These are phyloP conservation scores for Fusarium setosum DNA, from an alignment of 2,329 filamentous ascomycete species.

Conservation along the genomic window DNA sequence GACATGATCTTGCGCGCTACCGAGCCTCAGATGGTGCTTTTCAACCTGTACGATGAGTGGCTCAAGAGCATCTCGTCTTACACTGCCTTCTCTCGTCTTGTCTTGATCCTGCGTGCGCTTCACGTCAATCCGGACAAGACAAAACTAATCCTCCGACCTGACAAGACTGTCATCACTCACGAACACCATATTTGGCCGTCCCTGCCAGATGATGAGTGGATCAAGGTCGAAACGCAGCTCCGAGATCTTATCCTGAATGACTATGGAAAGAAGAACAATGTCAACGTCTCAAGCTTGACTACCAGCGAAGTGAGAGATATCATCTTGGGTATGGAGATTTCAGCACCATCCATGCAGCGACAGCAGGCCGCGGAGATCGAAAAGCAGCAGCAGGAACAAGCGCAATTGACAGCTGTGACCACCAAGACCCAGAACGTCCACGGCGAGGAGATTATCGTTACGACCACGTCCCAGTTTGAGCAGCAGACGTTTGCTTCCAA, in stretches of 20 bases:
- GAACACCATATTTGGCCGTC: slow-evolving; percentile 99
- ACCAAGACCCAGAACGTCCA: slow-evolving; percentile 98
- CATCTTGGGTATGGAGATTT: slow-evolving; percentile 99
- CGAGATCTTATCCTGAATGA: slow-evolving; percentile 97
- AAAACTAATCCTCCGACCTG: slow-evolving; percentile 91
- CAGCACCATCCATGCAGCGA: slow-evolving; percentile 95
- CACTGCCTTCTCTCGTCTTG: slow-evolving; percentile 95
- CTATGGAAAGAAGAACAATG: slow-evolving; percentile 99
- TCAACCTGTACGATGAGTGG: slow-evolving; percentile 99
- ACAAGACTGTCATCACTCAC: slow-evolving; percentile 98
- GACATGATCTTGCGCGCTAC: slow-evolving; percentile 99
- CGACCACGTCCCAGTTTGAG: slow-evolving; percentile 97
- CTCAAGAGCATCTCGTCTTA: slow-evolving; percentile 98
- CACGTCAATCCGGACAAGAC: slow-evolving; percentile 99
- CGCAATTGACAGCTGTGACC: slow-evolving; percentile 95
- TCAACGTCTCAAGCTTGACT: slow-evolving; percentile 96
- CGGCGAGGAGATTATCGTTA: slow-evolving; percentile 97
- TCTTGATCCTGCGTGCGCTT: slow-evolving; percentile 91
- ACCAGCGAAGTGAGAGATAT: slow-evolving; percentile 98
- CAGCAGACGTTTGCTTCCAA: slow-evolving; percentile 98
- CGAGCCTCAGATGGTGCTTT: slow-evolving; percentile 99
- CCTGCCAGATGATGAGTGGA: slow-evolving; percentile 95
- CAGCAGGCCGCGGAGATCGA: slow-evolving; percentile 99
- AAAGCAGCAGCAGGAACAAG: slow-evolving; percentile 97
- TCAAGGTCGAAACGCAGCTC: slow-evolving; percentile 98